A percentile compares a stretch with the other conserved stretches of the same genome.
Evolutionary conservation across 352 stramenopile species (phyloP).

Genomic region (Phytophthora palmivora): DNA sequence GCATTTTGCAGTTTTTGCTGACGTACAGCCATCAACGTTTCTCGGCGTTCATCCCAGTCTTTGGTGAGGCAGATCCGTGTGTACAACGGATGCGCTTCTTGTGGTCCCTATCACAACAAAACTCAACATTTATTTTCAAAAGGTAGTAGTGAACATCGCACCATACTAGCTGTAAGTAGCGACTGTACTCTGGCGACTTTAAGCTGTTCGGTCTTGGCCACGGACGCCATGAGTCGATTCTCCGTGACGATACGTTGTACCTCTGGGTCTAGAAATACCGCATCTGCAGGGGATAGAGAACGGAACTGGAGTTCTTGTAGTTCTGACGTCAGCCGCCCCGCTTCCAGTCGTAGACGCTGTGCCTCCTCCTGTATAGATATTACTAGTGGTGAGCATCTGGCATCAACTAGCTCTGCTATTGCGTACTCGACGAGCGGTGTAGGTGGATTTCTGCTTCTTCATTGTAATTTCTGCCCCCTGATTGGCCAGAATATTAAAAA

Average conservation of each 20-base stretch:
- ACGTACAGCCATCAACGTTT: constrained; percentile 31
- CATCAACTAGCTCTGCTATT: neutral
- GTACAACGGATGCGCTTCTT: constrained; percentile 33
- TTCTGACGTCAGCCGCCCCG: constrained; percentile 24
- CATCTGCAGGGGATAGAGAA: constrained; percentile 14
- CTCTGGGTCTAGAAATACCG: constrained; percentile 10
- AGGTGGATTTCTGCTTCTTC: constrained; percentile 38
- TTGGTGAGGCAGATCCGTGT: constrained; percentile 23
- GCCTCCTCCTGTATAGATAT: constrained; percentile 34
- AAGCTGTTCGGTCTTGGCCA: constrained; percentile 46
- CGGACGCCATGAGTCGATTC: constrained; percentile 35
- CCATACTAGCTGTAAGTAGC: constrained; percentile 36
- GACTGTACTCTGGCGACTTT: constrained; percentile 40
- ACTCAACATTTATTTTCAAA: neutral
- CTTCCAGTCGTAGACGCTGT: constrained; percentile 20
- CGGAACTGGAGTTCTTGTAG: constrained; percentile 23
- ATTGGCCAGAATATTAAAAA: no score
- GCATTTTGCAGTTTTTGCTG: constrained; percentile 31
- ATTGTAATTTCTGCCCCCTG: no score
- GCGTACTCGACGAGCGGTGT: constrained; percentile 21
- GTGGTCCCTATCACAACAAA: constrained; percentile 11
- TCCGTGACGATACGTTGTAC: constrained; percentile 22
- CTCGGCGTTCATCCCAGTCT: constrained; percentile 37
- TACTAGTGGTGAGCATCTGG: neutral
- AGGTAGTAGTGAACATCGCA: constrained; percentile 3